phyloP scores from a whole-genome alignment of 345 rosid species.

The Eucalyptus regnans region DNA sequence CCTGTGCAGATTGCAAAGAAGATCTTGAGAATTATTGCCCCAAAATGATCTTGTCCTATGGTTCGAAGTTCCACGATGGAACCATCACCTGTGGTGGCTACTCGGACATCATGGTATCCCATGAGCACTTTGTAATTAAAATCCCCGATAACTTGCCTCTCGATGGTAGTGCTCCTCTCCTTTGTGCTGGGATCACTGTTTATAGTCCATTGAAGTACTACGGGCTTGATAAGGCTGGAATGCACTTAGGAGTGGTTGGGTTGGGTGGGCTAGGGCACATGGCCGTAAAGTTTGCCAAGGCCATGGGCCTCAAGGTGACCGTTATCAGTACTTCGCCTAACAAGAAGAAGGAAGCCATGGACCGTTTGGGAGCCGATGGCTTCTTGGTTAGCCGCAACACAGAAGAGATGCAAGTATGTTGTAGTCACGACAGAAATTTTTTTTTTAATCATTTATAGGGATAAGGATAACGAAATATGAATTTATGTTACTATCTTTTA shows the following conservation, averaged over 20 bases:
- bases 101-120: no score
- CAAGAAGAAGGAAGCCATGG: conserved; percentile 27
- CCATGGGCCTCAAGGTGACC: conserved; percentile 26
- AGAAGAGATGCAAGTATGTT: conserved; percentile 15
- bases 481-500: no score
- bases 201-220: conserved; percentile 52
- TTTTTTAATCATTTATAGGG: not conserved
- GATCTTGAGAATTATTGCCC: no score
- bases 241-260: conserved; percentile 30
- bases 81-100: no score
- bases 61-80: no score
- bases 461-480: no score
- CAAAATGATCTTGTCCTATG: no score
- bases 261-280: conserved; percentile 46
- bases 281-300: conserved; percentile 43
- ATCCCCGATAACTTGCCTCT: conserved; percentile 43
- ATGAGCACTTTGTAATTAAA: conserved; percentile 30
- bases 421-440: not conserved
- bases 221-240: conserved; percentile 17
- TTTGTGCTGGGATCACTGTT: conserved; percentile 69
- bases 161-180: conserved; percentile 46
- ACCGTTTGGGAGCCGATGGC: conserved; percentile 25
- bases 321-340: conserved; percentile 33
- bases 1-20: no score
- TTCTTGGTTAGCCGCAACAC: conserved; percentile 25